A percentile compares a stretch with the other conserved stretches of the same genome.
Conservation (phyloP, 257 asterid species). For the Mitragyna speciosa region DNA sequence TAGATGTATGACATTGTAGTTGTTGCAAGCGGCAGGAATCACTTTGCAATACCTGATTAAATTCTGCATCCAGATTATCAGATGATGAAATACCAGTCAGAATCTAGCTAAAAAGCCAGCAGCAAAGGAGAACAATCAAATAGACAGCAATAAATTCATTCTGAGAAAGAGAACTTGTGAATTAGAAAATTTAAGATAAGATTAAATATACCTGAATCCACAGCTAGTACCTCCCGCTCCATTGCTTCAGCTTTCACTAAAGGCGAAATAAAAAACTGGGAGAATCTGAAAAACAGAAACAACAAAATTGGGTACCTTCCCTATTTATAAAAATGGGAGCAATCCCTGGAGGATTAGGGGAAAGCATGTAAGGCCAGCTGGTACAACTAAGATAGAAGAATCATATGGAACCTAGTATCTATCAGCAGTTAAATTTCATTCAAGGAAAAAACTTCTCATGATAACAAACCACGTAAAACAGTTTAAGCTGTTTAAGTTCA, state of each 20-base stretch:
- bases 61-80: constrained; percentile 54
- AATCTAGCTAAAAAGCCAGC: constrained; percentile 16
- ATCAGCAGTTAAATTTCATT: neutral
- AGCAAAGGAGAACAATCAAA: neutral
- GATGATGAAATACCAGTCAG: constrained; percentile 21
- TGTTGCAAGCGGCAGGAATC: constrained; percentile 88
- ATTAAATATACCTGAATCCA: constrained; percentile 75
- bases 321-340: constrained; percentile 3
- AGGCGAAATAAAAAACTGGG: constrained; percentile 88
- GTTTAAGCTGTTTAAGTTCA: neutral
- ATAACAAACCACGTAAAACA: neutral
- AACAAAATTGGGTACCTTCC: constrained; percentile 20
- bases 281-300: constrained; percentile 61
- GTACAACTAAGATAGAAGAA: neutral
- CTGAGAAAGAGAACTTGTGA: neutral
- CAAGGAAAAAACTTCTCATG: neutral
- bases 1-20: constrained; percentile 81
- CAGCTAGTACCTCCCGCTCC: constrained; percentile 96
- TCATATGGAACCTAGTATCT: neutral
- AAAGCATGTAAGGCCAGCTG: neutral
- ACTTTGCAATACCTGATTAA: constrained; percentile 83
- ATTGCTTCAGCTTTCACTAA: constrained; percentile 93
- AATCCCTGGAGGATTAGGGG: constrained; percentile 13
- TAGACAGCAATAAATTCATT: neutral
- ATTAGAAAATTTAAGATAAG: constrained; percentile 12